Evolutionary conservation across 2,329 filamentous ascomycete genomes (phyloP), one percentile per base, ranked within the genome.

Genomic region (Fusarium proliferatum): DNA sequence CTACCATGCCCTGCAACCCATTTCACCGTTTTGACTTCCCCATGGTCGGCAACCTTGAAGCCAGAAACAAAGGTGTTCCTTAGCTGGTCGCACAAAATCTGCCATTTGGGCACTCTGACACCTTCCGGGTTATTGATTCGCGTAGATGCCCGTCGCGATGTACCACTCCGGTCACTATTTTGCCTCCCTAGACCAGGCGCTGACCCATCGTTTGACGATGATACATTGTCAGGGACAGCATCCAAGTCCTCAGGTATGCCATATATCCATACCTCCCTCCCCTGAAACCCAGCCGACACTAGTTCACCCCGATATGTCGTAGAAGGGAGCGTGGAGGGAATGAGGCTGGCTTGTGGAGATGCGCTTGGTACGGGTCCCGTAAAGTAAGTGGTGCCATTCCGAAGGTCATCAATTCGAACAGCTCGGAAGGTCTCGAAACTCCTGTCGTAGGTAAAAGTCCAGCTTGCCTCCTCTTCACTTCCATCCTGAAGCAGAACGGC

Each of bases 371-470:
- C 82, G 2, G 93, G 93, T 1, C 92, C 93, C 7, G 92, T 92
- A 77, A 96, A 95, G 79, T 95, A 95, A 2, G 92, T 93, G 13
- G 92, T 93, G 43, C 93, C 93, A 72, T 93, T 93, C 53, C 91
- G 88, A 21, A 93, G 84, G 75, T 95, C 92, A 77, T 94, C 93
- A 59, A 93, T 90, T 46, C 92, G 89, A 33, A 95, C 92, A 28
- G 93, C 92, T 67, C 93, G 89, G 80, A 96, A 96, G 1, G 92
- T 93, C 80, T 94, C 92, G 64, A 94, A 92, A 69, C 90, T 91
- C 70, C 90, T 86, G 78, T 96, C 93, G 76, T 94, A 96, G 3
- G 93, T 92, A 75, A 96, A 92, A 1, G 93, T 89, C 92, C 93
- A 96, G 68, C 86, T 88, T 33, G 92, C 90, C 80, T 94, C 93